Evolutionary conservation across 139 green algal genomes (phyloP), one percentile per base, ranked within the genome.

Genomic region (Volvox africanus): DNA sequence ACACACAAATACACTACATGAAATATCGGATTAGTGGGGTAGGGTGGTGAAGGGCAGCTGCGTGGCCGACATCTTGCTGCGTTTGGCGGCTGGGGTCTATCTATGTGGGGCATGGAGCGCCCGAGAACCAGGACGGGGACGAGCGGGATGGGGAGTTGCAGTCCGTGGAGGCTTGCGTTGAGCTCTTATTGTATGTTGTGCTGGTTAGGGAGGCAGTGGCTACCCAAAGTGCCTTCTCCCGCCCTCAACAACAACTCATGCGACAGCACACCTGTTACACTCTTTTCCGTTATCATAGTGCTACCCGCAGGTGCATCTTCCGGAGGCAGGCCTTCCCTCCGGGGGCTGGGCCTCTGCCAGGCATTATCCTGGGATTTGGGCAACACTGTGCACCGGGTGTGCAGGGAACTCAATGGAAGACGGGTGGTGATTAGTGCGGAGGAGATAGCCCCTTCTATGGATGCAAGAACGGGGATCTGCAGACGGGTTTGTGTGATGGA

Each of bases 261-360:
- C n/a, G n/a, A n/a, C n/a, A n/a, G n/a, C n/a, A n/a, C n/a, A n/a
- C n/a, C n/a, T n/a, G n/a, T n/a, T n/a, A n/a, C n/a, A n/a, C n/a
- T n/a, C n/a, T 32, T 12, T 16, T 32, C 18, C 75, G 20, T 80
- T 17, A 30, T 32, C 50, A 16, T 12, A 20, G 30, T 22, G 0
- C 71, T 61, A 0, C 30, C 1, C 9, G 33, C 88, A 88, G 79
- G 88, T 82, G 80, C 73, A 61, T 92, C n/a, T 90, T 93, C 36
- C 61, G 33, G 24, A 79, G 86, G 19, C 26, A 67, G 69, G 20
- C 76, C 44, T 93, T 93, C 86, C 89, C 92, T 20, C 89, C 92
- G 2, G 89, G 89, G 36, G 80, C 20, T 16, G 83, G 88, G 6
- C 71, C 30, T 37, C 82, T 88, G 68, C 84, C 84, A 0, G 84